Evolutionary conservation across 2,329 filamentous ascomycete species (phyloP), one percentile per base, ranked within the genome.

Genomic region (Colletotrichum agaves): DNA sequence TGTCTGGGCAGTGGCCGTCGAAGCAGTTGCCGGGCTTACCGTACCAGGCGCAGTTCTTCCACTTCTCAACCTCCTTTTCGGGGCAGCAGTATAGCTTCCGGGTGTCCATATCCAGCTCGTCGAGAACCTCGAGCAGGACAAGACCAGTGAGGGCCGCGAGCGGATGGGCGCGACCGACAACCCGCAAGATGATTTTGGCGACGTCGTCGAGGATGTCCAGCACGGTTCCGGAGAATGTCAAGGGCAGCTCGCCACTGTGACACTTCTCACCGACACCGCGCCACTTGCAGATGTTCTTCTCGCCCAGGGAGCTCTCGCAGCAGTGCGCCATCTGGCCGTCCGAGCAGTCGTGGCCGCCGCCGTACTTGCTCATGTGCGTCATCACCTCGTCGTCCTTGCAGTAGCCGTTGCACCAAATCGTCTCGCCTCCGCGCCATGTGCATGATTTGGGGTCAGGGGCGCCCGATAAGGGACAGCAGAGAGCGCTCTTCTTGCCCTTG

Each of bases 1-100:
- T 72, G 41, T 70, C 71, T 0, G 71, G 70, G 44, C 76, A 80
- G 64, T 78, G 73, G 69, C 73, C 73, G 37, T 79, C 75, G 63
- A 74, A 77, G 66, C 75, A 80, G 53, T 59, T 75, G 10, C 75
- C 75, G 0, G 74, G 72, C 53, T 79, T 69, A n/a, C 78, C 78
- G 31, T 77, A 71, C 78, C 77, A 80, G n/a, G 63, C 58, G 69
- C 76, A 80, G 70, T 78, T 77, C 55, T 73, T 73, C 73, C 72
- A 78, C 31, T 55, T 43, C 12, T 72, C 61, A 10, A 73, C 64
- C 13, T 77, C 72, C 33, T 74, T 70, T 19, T 71, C 50, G 2
- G 73, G 72, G 55, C 75, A 77, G 68, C 74, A 78, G 64, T 73
- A 77, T 13, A 67, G 58, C 67, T 75, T 74, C 39, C 63, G 19